Evolutionary conservation across 805 yeast genomes (phyloP), one percentile per base, ranked within the genome.

Genomic region (Phaffomyces opuntiae): DNA sequence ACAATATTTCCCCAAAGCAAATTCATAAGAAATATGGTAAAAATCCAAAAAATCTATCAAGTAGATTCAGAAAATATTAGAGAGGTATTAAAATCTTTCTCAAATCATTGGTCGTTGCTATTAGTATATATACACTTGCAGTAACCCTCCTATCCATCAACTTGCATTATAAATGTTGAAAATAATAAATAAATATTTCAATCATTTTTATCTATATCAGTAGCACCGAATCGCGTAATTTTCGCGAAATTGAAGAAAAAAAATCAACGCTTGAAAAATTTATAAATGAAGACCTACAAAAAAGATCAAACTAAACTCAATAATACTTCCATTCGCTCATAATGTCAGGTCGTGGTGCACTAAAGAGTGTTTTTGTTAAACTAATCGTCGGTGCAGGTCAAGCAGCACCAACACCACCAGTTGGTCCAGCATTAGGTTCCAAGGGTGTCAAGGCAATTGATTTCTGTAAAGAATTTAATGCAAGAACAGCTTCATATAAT

Each of bases 321-420:
- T 17, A n/a, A 19, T 13, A 32, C 14, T 21, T 19, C 24, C 19
- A 19, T 31, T 31, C 7, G 7, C 13, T 31, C 34, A 40, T 5
- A 43, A 59, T 59, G 63, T 51, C 63, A 27, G 50, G 52, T 44
- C 59, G 53, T 47, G 61, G 55, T 38, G 42, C 53, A 5, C 39
- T 54, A 11, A 59, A 59, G 50, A 59, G 55, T 44, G 80, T 62
- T 70, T 82, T 90, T 55, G 88, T 91, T 44, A 93, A 91, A 66
- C 77, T 91, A 49, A 81, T 91, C 42, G 98, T 91, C 5, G 96
- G 91, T 9, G 98, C 99, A 6, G 98, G 98, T 5, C 87, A 89
- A 64, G 99, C 99, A 0, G 93, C 97, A 2, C 98, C 99, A 37
- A 83, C 96, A 3, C 99, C 99, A 27, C 99, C 99, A 7, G 98